These are phyloP conservation scores for Candida rishiriensis DNA, from an alignment of 805 yeast species.

Conservation along the genomic window DNA sequence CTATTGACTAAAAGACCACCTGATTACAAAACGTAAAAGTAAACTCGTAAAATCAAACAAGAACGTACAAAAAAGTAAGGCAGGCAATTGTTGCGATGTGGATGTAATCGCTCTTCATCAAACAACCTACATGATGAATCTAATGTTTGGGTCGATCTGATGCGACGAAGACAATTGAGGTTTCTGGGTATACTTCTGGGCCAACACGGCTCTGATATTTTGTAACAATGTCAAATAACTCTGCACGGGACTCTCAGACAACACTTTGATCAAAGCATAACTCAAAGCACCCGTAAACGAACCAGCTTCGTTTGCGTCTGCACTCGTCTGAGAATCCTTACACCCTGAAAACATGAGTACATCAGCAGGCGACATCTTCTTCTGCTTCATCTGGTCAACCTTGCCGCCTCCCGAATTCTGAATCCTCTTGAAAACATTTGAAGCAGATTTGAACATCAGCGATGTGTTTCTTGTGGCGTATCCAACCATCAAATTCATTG, in stretches of 20 bases:
- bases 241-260: conserved; percentile 58
- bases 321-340: conserved; percentile 78
- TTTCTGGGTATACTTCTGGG: conserved; percentile 67
- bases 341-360: conserved; percentile 76
- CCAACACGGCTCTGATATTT: conserved; percentile 60
- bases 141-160: conserved; percentile 59
- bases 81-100: no score
- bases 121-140: conserved; percentile 30
- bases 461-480: conserved; percentile 55
- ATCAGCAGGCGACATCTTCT: conserved; percentile 72
- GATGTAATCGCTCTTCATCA: no score
- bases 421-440: conserved; percentile 27
- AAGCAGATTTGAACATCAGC: conserved; percentile 39
- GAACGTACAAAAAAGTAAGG: no score
- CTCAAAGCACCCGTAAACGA: conserved; percentile 81
- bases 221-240: conserved; percentile 65
- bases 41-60: no score
- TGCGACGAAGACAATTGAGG: conserved; percentile 81
- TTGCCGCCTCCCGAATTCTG: conserved; percentile 28
- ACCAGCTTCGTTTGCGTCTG: conserved; percentile 74
- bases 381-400: conserved; percentile 41
- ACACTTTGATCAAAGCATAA: conserved; percentile 65
- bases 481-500: conserved; percentile 52
- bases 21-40: no score
- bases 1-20: no score